These are phyloP conservation scores for Ceratorhiza oryzae-sativae DNA, from an alignment of 1,284 basidiomycete genomes.

Conservation along the genomic window DNA sequence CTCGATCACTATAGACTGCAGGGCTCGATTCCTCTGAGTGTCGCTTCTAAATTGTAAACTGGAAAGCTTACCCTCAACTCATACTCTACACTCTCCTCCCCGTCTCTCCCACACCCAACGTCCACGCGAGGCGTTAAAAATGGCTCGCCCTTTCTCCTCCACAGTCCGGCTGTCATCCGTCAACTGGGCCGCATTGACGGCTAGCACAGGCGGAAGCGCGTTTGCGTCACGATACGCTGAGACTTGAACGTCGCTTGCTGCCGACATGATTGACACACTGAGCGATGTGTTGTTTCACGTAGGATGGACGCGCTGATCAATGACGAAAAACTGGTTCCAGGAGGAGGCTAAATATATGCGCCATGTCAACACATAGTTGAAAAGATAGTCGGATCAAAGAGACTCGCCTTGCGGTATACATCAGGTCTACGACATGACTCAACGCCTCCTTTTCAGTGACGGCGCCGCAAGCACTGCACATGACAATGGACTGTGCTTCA, in stretches of 20 bases:
- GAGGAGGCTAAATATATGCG: slow-evolving; percentile 6
- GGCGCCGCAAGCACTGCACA: slow-evolving; percentile 78
- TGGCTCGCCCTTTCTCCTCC: slow-evolving; percentile 50
- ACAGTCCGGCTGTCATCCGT: slow-evolving; percentile 64
- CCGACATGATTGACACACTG: slow-evolving; percentile 85
- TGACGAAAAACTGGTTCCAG: slow-evolving; percentile 60
- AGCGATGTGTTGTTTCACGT: slow-evolving; percentile 83
- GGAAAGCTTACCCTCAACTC: slow-evolving; percentile 69
- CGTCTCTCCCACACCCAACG: slow-evolving; percentile 60
- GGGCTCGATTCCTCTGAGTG: slow-evolving; percentile 12
- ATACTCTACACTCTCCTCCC: slow-evolving; percentile 66
- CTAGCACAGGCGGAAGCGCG: slow-evolving; percentile 84
- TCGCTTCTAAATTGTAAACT: background rate
- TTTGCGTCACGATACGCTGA: slow-evolving; percentile 69
- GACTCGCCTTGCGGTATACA: slow-evolving; percentile 82
- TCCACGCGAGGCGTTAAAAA: slow-evolving; percentile 61
- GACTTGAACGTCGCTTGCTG: slow-evolving; percentile 76
- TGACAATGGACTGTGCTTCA: slow-evolving; percentile 73
- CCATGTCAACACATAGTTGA: background rate
- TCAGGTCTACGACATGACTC: slow-evolving; percentile 84
- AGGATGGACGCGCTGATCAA: slow-evolving; percentile 80
- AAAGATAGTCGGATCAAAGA: background rate
- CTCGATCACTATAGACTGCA: slow-evolving; percentile 81
- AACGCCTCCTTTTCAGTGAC: slow-evolving; percentile 74
- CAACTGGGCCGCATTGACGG: slow-evolving; percentile 84